phyloP scores from a whole-genome alignment of 2,329 filamentous ascomycete genomes.

The Colletotrichum sp. region DNA sequence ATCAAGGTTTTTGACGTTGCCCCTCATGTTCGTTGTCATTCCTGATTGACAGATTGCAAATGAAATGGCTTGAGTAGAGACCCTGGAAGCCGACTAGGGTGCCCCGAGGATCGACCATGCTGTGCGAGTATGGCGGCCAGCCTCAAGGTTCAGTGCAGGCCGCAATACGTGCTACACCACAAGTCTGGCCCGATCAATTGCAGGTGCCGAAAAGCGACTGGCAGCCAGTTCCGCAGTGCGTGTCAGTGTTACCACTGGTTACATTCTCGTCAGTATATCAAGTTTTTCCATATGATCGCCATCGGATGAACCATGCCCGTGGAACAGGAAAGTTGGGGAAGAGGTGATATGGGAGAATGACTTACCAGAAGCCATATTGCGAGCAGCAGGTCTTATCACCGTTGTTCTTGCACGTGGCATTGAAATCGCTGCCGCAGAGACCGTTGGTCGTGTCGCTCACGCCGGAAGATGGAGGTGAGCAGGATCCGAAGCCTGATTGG shows the following conservation, averaged over 20 bases:
- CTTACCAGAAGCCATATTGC: constrained; percentile 38
- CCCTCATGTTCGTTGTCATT: constrained; percentile 6
- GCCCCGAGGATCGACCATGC: background rate
- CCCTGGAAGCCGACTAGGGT: background rate
- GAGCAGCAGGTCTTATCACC: constrained; percentile 41
- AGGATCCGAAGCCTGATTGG: constrained; percentile 37
- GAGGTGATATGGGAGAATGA: background rate
- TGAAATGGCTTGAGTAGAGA: background rate
- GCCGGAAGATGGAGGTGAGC: constrained; percentile 25
- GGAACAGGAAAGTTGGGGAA: background rate
- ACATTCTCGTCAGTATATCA: constrained; percentile 3
- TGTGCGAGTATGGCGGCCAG: background rate
- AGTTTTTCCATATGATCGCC: background rate
- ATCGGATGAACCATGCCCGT: background rate
- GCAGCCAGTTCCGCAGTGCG: constrained; percentile 37
- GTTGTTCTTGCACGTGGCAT: constrained; percentile 35
- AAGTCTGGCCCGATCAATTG: constrained; percentile 19
- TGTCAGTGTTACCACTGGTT: constrained; percentile 29
- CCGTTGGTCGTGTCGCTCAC: constrained; percentile 38
- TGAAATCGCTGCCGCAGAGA: constrained; percentile 35
- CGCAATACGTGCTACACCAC: background rate
- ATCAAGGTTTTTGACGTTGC: background rate
- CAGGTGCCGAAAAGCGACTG: constrained; percentile 37
- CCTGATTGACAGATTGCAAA: background rate
- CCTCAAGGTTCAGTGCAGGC: constrained; percentile 1